Evolutionary conservation across 2,329 filamentous ascomycete species (phyloP).

Genomic region (Pseudogymnoascus sp.): DNA sequence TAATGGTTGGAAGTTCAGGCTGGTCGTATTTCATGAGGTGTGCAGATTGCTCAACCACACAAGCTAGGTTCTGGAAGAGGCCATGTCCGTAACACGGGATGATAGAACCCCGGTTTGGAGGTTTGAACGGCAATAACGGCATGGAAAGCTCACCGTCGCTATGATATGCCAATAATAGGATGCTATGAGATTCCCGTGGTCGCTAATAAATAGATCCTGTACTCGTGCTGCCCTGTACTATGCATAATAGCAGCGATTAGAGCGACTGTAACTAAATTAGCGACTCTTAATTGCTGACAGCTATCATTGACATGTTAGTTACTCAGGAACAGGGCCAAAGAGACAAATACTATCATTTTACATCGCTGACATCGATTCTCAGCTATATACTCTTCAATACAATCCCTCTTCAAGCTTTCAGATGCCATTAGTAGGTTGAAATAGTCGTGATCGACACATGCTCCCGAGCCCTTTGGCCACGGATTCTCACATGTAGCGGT

Average conservation of each 20-base stretch:
- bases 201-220: background rate
- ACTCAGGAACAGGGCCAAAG: too few species aligned
- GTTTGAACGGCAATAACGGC: too few species aligned
- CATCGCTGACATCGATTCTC: too few species aligned
- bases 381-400: too few species aligned
- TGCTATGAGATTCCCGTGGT: background rate
- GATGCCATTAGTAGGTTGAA: background rate
- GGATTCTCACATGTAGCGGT: constrained; percentile 6
- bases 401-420: too few species aligned
- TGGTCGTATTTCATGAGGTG: background rate
- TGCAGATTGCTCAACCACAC: background rate
- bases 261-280: too few species aligned
- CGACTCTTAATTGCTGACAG: too few species aligned
- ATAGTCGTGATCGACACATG: constrained; percentile 6
- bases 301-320: too few species aligned
- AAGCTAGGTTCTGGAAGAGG: background rate
- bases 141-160: background rate
- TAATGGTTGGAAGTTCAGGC: background rate
- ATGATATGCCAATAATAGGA: background rate
- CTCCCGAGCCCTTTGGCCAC: background rate
- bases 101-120: background rate
- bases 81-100: background rate
- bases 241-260: too few species aligned
- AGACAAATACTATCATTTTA: too few species aligned
- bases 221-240: too few species aligned